These are phyloP conservation scores for Chernovozyma aurita DNA, from an alignment of 1,139 yeast species.

Conservation along the genomic window DNA sequence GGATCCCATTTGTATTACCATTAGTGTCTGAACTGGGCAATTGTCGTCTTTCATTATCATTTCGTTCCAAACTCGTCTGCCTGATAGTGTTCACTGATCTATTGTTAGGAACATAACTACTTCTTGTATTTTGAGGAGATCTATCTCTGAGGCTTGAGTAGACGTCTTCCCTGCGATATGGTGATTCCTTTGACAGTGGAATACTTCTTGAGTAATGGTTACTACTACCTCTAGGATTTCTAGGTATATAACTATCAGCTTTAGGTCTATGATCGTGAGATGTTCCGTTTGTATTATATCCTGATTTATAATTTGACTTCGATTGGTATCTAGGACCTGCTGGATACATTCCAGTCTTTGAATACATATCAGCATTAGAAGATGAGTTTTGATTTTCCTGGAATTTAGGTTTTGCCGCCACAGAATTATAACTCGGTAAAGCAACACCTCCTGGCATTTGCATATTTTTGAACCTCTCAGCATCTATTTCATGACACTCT, in stretches of 20 bases:
- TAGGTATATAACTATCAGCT: neutral
- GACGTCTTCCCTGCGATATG: neutral
- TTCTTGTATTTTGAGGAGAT: neutral
- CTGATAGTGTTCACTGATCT: too few relatives aligned
- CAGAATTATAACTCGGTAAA: neutral
- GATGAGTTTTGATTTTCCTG: too few relatives aligned
- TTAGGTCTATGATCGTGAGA: neutral
- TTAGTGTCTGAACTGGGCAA: neutral
- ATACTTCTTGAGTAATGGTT: too few relatives aligned
- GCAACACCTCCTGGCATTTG: neutral
- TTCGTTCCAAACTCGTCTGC: too few relatives aligned
- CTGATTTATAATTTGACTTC: neutral
- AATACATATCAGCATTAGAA: too few relatives aligned
- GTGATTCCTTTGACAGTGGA: neutral
- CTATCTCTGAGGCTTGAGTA: neutral
- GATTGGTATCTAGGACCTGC: neutral
- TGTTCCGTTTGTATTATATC: neutral
- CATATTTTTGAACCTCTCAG: constrained; percentile 48
- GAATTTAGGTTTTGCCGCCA: too few relatives aligned
- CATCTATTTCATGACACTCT: constrained; percentile 87
- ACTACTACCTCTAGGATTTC: neutral
- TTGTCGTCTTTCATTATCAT: too few relatives aligned
- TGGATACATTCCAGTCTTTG: neutral
- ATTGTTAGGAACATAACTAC: neutral
- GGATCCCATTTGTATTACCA: neutral